These are phyloP conservation scores for Cryptosporidium parvum DNA, from an alignment of 169 alveolate species.

Conservation along the genomic window DNA sequence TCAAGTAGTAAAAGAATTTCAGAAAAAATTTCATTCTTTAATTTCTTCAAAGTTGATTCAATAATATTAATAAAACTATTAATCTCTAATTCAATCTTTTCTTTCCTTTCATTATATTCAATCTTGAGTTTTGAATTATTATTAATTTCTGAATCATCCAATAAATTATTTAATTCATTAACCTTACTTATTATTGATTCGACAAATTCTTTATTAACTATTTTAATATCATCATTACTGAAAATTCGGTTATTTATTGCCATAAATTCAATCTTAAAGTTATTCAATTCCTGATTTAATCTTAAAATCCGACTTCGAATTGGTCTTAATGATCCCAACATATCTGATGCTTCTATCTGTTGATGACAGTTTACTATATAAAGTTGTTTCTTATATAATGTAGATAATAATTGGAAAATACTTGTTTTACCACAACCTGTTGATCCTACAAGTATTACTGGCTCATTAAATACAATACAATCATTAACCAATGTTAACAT, in stretches of 20 bases:
- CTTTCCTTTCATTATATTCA: not conserved
- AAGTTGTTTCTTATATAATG: constrained; percentile 79
- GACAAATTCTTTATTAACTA: not conserved
- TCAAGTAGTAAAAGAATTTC: not conserved
- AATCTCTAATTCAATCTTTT: no score
- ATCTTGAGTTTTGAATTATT: not conserved
- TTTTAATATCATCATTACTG: not conserved
- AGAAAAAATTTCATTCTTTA: not conserved
- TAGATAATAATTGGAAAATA: constrained; percentile 91
- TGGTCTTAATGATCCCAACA: constrained; percentile 95
- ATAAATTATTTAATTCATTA: not conserved
- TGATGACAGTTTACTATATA: constrained; percentile 95
- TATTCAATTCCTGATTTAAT: constrained; percentile 32
- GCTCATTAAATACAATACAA: constrained; percentile 94
- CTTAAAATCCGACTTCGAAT: constrained; percentile 78
- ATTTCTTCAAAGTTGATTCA: not conserved
- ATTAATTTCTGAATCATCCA: not conserved
- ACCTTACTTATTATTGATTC: not conserved
- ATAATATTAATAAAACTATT: not conserved
- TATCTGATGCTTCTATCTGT: constrained; percentile 97
- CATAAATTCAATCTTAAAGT: constrained; percentile 15
- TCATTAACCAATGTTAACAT: constrained; percentile 90
- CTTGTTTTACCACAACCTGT: constrained; percentile 99
- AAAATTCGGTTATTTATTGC: not conserved
- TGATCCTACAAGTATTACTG: constrained; percentile 98